Percentiles rank a stretch among this genome's conserved stretches.
phyloP scores from a whole-genome alignment of 202 grass and related monocot genomes.

The Carex sylvatica region DNA sequence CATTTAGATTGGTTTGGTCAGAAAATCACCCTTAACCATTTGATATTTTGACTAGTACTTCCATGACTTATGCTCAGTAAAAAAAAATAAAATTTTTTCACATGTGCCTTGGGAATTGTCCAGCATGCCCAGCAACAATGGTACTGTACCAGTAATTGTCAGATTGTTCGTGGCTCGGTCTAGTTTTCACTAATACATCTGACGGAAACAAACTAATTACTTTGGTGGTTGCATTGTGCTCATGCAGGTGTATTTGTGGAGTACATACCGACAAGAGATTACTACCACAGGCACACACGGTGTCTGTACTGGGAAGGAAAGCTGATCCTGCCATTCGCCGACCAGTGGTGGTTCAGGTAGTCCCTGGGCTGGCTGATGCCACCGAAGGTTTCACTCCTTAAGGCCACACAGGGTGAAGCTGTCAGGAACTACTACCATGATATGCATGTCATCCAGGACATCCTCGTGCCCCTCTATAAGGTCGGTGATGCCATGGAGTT shows the following conservation, averaged over 20 bases:
- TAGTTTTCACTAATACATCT: not conserved
- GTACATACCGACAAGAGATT: slow-evolving; percentile 91
- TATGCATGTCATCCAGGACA: slow-evolving; percentile 92
- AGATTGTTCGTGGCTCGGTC: not conserved
- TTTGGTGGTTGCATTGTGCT: not conserved
- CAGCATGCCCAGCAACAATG: not conserved
- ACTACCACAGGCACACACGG: slow-evolving; percentile 91
- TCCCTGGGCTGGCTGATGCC: slow-evolving; percentile 88
- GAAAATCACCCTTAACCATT: not conserved
- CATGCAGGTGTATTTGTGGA: slow-evolving; percentile 67
- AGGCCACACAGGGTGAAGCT: slow-evolving; percentile 85
- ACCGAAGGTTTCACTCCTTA: slow-evolving; percentile 91
- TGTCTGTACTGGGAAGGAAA: slow-evolving; percentile 94
- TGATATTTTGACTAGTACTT: not conserved
- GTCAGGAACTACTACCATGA: slow-evolving; percentile 97
- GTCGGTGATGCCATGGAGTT: slow-evolving; percentile 84
- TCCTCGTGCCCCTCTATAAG: slow-evolving; percentile 83
- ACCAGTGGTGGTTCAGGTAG: slow-evolving; percentile 97
- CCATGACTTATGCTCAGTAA: not conserved
- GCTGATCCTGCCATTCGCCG: slow-evolving; percentile 80
- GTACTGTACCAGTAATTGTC: not conserved
- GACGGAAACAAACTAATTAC: not conserved
- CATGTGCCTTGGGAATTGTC: not conserved
- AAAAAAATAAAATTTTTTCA: not conserved
- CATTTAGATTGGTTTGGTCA: not conserved